Evolutionary conservation across 495 filamentous ascomycete genomes (phyloP), one percentile per base, ranked within the genome.

Genomic region (Baudoinia panamericana): DNA sequence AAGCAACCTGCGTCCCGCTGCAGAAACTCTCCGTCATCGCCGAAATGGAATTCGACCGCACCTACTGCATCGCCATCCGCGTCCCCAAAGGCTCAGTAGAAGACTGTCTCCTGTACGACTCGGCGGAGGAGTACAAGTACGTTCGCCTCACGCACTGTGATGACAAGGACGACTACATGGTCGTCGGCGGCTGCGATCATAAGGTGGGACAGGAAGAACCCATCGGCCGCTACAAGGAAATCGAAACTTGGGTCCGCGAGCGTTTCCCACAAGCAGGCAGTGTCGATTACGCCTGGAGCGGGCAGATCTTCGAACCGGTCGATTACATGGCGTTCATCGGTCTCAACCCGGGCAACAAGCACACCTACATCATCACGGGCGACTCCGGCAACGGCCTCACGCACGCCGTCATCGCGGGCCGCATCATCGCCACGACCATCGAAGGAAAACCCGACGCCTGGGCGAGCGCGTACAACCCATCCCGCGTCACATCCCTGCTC

Each of bases 361-460:
- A 66, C 48, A 64, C 65, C 1, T 77, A 70, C 51, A 58, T 76
- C 17, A 56, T 68, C 6, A 76, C 71, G 0, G 71, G 73, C 0
- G 72, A 74, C 41, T 72, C 66, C 4, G 72, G 73, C n/a, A 69
- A 75, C 43, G 70, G 73, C 0, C 56, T 76, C 22, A 76, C 71
- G 17, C 69, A 75, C 22, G 69, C 67, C 16, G 65, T 71, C 1
- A 38, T 76, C 18, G 71, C 71, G 0, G 65, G 70, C 2, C 57
- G 53, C 30, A 43, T 76, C 35, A 64, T 76, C 29, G 64, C 71
- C 0, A 70, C 76, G 40, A 60, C 70, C 47, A 71, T 77, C 26
- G 57, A 62, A 16, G 69, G 62, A 8, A 48, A 56, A 5, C 29
- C 55, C 15, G 73, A 75, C 23, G 23, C 53, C 0, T 76, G 73